Base-by-base conservation (phyloP, 306 rosid genomes). In the Cicer chorassanicum region DNA sequence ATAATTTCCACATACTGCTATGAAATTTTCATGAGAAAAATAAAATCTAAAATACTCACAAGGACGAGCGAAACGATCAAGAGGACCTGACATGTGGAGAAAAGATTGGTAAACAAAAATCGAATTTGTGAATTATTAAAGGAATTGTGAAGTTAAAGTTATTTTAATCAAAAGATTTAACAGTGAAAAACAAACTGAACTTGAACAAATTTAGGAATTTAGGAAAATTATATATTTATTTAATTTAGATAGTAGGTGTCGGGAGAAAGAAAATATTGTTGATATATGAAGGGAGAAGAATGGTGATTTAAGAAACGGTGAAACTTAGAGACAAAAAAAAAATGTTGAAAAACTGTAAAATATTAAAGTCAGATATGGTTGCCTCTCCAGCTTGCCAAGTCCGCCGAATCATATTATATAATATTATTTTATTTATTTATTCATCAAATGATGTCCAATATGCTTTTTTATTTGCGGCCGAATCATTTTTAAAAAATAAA, bases 1-100 rank as follows among this genome's bases (percentile, higher is more conserved):
- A 46, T 29, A 29, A 29, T 29, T 29, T 29, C 5, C 5, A 29
- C 36, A 24, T 2, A 24, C 34, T 24, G 34, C 34, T 24, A 24
- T 3, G 34, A 24, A 24, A 24, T 2, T 24, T 24, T 24, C 34
- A 24, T 24, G 36, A 29, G 40, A 1, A 9, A 13, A 48, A 65
- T 68, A 55, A 38, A 41, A 13, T 7, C 1, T 0, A n/a, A 15
- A 19, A 40, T 63, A 89, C 96, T 88, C 73, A 93, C 98, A 93
- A 57, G 97, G 96, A 78, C 84, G 87, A 39, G 98, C 89, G 84
- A 93, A 89, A 21, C 92, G 90, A 83, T 91, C 96, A 18, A 91
- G 89, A 8, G 93, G 87, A 9, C 98, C 95, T 4, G 98, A 88
- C 98, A 93, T 93, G 77, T 70, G 34, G 43, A 73, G 40, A 57